A percentile compares a stretch with the other conserved stretches of the same genome.
Evolutionary conservation across 169 alveolate genomes (phyloP).

Genomic region (Cryptosporidium sp.): DNA sequence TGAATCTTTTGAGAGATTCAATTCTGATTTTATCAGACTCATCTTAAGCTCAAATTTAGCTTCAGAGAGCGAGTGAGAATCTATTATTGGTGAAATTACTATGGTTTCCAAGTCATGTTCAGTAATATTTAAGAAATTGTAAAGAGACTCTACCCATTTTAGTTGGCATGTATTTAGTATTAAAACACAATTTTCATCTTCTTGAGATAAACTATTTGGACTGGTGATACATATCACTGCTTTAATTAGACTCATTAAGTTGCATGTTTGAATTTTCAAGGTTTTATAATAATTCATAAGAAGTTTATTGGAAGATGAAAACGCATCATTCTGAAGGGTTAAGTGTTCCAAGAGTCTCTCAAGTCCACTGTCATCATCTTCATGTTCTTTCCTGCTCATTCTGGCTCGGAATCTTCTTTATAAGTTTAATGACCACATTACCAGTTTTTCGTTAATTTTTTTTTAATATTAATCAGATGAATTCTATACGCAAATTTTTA

Average conservation of each 20-base stretch:
- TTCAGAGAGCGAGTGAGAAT: background rate
- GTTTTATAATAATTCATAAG: slow-evolving; percentile 36
- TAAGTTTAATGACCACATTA: background rate
- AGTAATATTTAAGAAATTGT: slow-evolving; percentile 40
- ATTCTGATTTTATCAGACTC: slow-evolving; percentile 10
- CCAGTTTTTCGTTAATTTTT: background rate
- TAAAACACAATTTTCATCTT: background rate
- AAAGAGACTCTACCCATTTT: slow-evolving; percentile 49
- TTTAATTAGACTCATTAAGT: slow-evolving; percentile 22
- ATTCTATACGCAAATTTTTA: slow-evolving; percentile 15
- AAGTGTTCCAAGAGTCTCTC: slow-evolving; percentile 49
- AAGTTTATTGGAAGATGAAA: slow-evolving; percentile 61
- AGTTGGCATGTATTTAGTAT: slow-evolving; percentile 43
- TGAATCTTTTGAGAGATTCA: background rate
- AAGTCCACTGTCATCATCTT: background rate
- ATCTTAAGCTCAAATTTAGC: slow-evolving; percentile 60
- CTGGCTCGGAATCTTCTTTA: background rate
- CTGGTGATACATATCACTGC: slow-evolving; percentile 33
- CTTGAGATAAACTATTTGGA: background rate
- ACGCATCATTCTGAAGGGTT: slow-evolving; percentile 71
- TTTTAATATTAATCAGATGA: background rate
- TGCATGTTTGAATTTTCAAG: slow-evolving; percentile 19
- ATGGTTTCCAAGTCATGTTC: slow-evolving; percentile 37
- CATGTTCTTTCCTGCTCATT: slow-evolving; percentile 12
- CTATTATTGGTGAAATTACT: slow-evolving; percentile 31